Evolutionary conservation across 768 basidiomycete genomes (phyloP).

Genomic region (Leucocoprinus leucothites): DNA sequence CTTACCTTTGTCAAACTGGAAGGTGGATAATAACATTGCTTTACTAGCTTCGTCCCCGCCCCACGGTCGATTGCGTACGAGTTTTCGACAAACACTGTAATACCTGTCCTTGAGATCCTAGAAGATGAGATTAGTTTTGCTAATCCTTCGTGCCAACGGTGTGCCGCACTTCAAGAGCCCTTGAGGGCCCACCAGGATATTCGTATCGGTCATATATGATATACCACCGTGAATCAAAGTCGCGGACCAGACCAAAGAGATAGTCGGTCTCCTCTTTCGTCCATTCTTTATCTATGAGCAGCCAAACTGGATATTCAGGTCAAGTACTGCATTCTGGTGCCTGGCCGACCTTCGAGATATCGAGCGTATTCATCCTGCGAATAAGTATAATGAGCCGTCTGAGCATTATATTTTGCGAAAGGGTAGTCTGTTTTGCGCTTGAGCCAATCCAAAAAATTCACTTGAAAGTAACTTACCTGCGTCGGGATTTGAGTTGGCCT

Average conservation of each 20-base stretch:
- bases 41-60: conserved; percentile 76
- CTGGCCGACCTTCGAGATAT: conserved; percentile 64
- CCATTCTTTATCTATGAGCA: conserved; percentile 71
- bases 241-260: conserved; percentile 73
- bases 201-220: conserved; percentile 90
- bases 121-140: not conserved
- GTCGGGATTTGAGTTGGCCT: conserved; percentile 50
- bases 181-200: conserved; percentile 48
- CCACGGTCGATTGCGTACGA: conserved; percentile 84
- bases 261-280: conserved; percentile 93
- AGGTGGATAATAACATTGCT: conserved; percentile 62
- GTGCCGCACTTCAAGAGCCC: conserved; percentile 66
- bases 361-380: conserved; percentile 84
- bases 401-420: conserved; percentile 82
- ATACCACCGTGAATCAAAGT: conserved; percentile 88
- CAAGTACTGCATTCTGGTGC: not conserved
- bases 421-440: conserved; percentile 52
- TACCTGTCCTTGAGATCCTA: conserved; percentile 95
- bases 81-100: conserved; percentile 85
- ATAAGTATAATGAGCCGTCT: conserved; percentile 63
- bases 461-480: conserved; percentile 41
- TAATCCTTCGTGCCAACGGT: not conserved
- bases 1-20: conserved; percentile 85
- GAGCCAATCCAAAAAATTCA: not conserved
- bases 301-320: not conserved